phyloP scores from a whole-genome alignment of 495 filamentous ascomycete species.

The Cercophora newfieldiana region DNA sequence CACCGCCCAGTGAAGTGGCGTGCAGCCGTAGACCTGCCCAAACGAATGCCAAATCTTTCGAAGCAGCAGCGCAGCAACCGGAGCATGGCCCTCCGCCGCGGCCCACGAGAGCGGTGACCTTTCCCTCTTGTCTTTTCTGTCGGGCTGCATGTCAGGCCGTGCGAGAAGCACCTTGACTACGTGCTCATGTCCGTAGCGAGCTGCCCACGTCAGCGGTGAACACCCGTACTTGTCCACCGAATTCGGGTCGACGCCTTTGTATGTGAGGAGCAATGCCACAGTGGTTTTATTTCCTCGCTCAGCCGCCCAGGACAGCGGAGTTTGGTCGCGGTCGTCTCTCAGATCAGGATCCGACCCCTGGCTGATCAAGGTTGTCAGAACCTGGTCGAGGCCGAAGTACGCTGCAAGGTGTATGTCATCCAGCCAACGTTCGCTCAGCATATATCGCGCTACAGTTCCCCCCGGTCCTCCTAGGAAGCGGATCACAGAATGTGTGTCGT shows the following conservation, averaged over 20 bases:
- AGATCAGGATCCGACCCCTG: not conserved
- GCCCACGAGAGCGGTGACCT: conserved; percentile 9
- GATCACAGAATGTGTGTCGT: not conserved
- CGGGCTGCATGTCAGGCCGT: conserved; percentile 20
- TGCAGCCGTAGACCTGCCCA: too few species aligned
- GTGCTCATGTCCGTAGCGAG: not conserved
- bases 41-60: too few species aligned
- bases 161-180: conserved; percentile 21
- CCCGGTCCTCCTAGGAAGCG: not conserved
- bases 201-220: conserved; percentile 20
- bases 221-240: conserved; percentile 5
- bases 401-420: not conserved
- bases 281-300: too few species aligned
- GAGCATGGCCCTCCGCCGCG: not conserved
- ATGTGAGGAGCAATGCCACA: too few species aligned
- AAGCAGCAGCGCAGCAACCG: too few species aligned
- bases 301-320: conserved; percentile 18
- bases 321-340: conserved; percentile 13
- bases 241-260: not conserved
- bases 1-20: too few species aligned
- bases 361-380: not conserved
- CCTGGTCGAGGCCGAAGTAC: not conserved
- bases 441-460: too few species aligned
- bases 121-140: conserved; percentile 22
- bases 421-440: not conserved